Evolutionary conservation across 768 basidiomycete species (phyloP).

Genomic region (Rhizopogon vesiculosus): DNA sequence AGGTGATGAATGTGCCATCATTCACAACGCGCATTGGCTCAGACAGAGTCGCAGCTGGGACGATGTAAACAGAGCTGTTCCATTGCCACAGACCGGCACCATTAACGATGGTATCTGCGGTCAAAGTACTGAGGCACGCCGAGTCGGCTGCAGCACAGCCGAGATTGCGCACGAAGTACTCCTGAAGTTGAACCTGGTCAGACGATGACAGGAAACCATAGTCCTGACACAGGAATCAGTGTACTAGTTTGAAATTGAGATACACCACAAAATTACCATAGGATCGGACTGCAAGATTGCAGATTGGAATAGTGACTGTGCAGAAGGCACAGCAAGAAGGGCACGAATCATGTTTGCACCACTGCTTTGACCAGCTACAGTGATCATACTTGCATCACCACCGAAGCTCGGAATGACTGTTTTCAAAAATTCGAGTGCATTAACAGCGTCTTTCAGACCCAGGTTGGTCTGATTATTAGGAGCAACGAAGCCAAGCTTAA

Average conservation of each 20-base stretch:
- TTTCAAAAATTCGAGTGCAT: slow-evolving; percentile 59
- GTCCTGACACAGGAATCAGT: slow-evolving; percentile 37
- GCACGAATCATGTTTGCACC: slow-evolving; percentile 78
- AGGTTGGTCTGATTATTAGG: slow-evolving; percentile 69
- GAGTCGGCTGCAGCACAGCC: slow-evolving; percentile 41
- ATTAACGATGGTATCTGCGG: slow-evolving; percentile 46
- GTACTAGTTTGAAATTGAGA: not conserved
- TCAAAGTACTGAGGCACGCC: slow-evolving; percentile 47
- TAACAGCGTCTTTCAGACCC: slow-evolving; percentile 64
- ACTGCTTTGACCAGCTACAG: slow-evolving; percentile 78
- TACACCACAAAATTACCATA: slow-evolving; percentile 47
- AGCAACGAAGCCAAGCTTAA: slow-evolving; percentile 69
- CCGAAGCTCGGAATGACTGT: slow-evolving; percentile 58
- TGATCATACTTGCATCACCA: slow-evolving; percentile 60
- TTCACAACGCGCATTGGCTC: slow-evolving; percentile 62
- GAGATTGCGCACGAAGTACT: slow-evolving; percentile 43
- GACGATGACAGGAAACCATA: slow-evolving; percentile 60
- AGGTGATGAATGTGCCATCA: slow-evolving; percentile 67
- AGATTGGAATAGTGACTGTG: slow-evolving; percentile 64
- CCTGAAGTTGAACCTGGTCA: slow-evolving; percentile 52
- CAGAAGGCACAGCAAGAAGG: slow-evolving; percentile 68
- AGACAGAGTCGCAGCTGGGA: slow-evolving; percentile 41
- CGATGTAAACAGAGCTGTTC: slow-evolving; percentile 36
- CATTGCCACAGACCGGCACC: slow-evolving; percentile 44
- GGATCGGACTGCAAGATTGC: slow-evolving; percentile 87